phyloP scores from a whole-genome alignment of 768 basidiomycete genomes.

The Mycena galopus region DNA sequence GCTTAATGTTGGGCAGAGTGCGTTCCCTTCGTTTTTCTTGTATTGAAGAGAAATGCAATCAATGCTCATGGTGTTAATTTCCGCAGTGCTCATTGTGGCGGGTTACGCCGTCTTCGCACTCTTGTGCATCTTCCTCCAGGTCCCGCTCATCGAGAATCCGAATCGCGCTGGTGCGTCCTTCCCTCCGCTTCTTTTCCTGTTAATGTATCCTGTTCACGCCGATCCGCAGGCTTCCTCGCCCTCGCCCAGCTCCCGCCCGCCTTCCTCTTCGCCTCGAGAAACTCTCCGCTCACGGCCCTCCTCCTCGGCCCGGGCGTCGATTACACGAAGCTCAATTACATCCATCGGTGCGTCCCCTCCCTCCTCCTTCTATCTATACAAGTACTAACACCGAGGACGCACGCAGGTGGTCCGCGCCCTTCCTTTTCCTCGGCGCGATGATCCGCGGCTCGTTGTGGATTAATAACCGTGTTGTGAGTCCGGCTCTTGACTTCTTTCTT shows the following conservation, averaged over 20 bases:
- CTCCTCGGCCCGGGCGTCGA: constrained; percentile 70
- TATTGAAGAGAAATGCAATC: no score
- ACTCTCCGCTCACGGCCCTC: constrained; percentile 64
- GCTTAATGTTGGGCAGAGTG: constrained; percentile 73
- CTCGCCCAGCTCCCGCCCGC: constrained; percentile 62
- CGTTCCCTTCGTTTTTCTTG: no score
- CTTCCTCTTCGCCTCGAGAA: constrained; percentile 66
- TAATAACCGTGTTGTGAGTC: constrained; percentile 17
- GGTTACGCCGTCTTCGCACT: constrained; percentile 68
- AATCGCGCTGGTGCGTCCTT: no score
- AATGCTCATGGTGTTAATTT: no score
- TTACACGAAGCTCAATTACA: constrained; percentile 75
- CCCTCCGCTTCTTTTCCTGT: no score
- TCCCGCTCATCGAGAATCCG: constrained; percentile 73
- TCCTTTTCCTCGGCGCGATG: constrained; percentile 59
- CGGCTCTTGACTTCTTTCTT: no score
- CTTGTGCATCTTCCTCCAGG: constrained; percentile 71
- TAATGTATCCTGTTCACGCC: no score
- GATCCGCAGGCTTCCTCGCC: constrained; percentile 55
- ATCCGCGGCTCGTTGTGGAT: constrained; percentile 36
- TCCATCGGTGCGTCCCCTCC: constrained; percentile 8
- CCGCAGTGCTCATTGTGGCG: constrained; percentile 61
- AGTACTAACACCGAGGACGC: constrained; percentile 33
- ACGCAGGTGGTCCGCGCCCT: constrained; percentile 71
- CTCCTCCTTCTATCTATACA: not conserved